Conservation (phyloP, 225 moss, liverwort and hornwort species). For the Anthoceros angustus region DNA sequence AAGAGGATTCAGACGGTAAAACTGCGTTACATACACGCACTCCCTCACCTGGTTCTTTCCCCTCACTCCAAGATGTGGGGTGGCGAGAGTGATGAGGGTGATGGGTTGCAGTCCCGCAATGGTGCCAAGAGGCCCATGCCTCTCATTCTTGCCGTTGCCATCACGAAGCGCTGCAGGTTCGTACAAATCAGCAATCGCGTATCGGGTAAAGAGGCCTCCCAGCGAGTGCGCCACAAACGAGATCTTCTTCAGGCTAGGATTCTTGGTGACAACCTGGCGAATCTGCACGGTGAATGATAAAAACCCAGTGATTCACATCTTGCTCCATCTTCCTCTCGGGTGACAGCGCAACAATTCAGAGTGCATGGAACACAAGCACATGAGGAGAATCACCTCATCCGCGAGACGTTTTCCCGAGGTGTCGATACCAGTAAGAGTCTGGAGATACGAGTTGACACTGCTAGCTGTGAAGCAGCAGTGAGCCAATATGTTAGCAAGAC, state of each 20-base stretch:
- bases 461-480: constrained; percentile 43
- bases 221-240: constrained; percentile 88
- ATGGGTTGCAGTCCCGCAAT: constrained; percentile 76
- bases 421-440: constrained; percentile 77
- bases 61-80: constrained; percentile 89
- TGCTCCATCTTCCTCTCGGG: not conserved
- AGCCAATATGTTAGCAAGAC: not conserved
- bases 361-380: not conserved
- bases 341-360: not conserved
- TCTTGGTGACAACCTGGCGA: constrained; percentile 44
- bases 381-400: constrained; percentile 43
- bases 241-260: constrained; percentile 63
- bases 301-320: not conserved
- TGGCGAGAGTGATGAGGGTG: constrained; percentile 72
- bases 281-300: constrained; percentile 25
- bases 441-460: constrained; percentile 55
- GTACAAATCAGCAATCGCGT: constrained; percentile 58
- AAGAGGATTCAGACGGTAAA: constrained; percentile 5
- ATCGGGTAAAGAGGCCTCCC: constrained; percentile 77
- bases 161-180: constrained; percentile 12
- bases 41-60: constrained; percentile 56
- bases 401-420: constrained; percentile 72
- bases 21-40: constrained; percentile 5
- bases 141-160: constrained; percentile 2
- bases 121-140: constrained; percentile 8